Percentiles rank a stretch among this genome's conserved stretches.
These are phyloP conservation scores for Huntiella savannae DNA, from an alignment of 2,329 filamentous ascomycete species.

Conservation along the genomic window DNA sequence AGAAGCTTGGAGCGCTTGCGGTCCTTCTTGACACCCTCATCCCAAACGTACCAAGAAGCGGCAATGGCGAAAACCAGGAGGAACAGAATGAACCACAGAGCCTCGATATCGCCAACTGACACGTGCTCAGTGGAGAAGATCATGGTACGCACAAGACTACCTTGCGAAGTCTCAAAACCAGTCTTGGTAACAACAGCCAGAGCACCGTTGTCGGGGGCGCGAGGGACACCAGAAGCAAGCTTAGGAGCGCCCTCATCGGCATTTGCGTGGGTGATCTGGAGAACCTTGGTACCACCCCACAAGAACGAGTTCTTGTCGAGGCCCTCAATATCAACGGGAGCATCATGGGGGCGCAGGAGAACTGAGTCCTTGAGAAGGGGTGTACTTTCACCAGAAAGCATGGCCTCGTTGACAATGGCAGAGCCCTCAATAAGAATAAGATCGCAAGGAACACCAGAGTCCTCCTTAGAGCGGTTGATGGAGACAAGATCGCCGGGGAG, in stretches of 20 bases:
- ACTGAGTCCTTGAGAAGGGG: constrained; percentile 92
- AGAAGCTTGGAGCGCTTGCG: constrained; percentile 93
- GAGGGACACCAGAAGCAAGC: constrained; percentile 54
- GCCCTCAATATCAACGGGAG: constrained; percentile 65
- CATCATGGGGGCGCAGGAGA: constrained; percentile 70
- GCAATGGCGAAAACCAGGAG: constrained; percentile 89
- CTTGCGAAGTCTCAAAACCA: constrained; percentile 95
- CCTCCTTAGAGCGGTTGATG: constrained; percentile 84
- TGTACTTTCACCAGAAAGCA: constrained; percentile 96
- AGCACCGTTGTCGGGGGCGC: constrained; percentile 83
- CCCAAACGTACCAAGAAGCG: constrained; percentile 98
- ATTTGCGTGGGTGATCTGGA: constrained; percentile 82
- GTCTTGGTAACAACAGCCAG: constrained; percentile 93
- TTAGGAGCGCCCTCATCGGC: constrained; percentile 53
- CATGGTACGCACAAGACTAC: constrained; percentile 94
- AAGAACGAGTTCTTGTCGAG: constrained; percentile 94
- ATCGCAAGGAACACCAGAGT: constrained; percentile 90
- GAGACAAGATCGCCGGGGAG: constrained; percentile 87
- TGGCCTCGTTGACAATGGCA: constrained; percentile 96
- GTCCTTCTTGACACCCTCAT: constrained; percentile 80
- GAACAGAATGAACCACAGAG: constrained; percentile 94
- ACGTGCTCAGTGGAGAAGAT: constrained; percentile 98
- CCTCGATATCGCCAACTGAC: constrained; percentile 94
- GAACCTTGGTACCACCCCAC: constrained; percentile 91
- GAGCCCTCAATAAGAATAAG: constrained; percentile 90